phyloP scores from a whole-genome alignment of 179 eudicot species.

The Silene noctiflora region DNA sequence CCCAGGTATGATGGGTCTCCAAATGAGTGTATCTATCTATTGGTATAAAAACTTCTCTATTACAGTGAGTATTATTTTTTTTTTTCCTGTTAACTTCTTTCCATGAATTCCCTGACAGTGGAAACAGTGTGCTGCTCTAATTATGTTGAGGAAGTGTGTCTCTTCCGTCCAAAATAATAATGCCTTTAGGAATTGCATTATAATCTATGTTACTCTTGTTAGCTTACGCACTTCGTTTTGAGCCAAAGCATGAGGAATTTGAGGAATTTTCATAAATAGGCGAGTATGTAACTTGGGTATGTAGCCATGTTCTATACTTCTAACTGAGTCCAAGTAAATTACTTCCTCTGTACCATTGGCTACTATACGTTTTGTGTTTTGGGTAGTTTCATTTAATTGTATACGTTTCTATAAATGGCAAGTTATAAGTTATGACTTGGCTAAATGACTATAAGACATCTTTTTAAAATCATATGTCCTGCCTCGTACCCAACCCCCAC shows the following conservation, averaged over 20 bases:
- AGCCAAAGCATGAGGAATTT: neutral
- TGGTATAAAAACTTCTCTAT: neutral
- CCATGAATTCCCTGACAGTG: neutral
- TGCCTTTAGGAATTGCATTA: no score
- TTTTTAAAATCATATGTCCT: neutral
- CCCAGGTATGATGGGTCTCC: slow-evolving; percentile 54
- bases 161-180: no score
- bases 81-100: neutral
- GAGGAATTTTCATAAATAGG: neutral
- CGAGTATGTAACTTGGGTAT: neutral
- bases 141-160: neutral
- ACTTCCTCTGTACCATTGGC: neutral
- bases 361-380: neutral
- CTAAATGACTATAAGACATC: neutral
- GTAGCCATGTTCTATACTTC: neutral
- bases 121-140: neutral
- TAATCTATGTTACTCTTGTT: no score
- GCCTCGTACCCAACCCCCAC: neutral
- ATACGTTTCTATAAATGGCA: neutral
- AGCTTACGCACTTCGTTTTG: neutral
- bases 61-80: neutral
- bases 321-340: no score
- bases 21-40: neutral
- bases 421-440: neutral
- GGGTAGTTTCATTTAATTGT: neutral